Base-by-base conservation (phyloP, 2,329 filamentous ascomycete genomes). In the Verticillium nubilum region DNA sequence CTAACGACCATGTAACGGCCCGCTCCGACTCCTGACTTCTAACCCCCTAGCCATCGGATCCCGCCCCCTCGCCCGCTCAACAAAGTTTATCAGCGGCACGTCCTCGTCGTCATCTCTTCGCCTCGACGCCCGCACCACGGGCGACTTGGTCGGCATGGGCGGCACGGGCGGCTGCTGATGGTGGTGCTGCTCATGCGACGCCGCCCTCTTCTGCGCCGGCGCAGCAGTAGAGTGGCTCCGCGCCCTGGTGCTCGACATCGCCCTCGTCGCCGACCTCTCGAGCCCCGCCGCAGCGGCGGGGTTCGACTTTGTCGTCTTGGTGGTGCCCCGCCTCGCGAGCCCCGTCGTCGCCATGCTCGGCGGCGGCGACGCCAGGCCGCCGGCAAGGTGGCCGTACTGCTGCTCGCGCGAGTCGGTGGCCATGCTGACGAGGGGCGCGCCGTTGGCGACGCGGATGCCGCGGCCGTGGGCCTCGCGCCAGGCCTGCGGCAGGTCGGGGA, bases 401-500 rank as follows among this genome's bases (percentile, higher is more conserved):
- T 57, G 35, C 54, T 19, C 47, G 10, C 9, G 65, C 61, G 28
- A 66, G 68, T 9, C 73, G 66, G 57, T 75, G 12, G 78, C 79
- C 56, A 78, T 74, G 57, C 80, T 78, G 54, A 83, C 78, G 0
- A 83, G 72, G 10, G 77, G 78, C 12, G 75, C 72, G 19, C 76
- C 76, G 2, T 68, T 65, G 0, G 75, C 72, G 4, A 73, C 72
- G 13, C 72, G 74, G n/a, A 80, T 71, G 23, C 77, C 78, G 52
- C 73, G 74, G 4, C 84, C 85, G 61, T 80, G 80, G 17, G 80
- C 77, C 55, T 82, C 81, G 54, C 76, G 78, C 58, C 76, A 72
- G 67, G 81, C 80, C 70, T 87, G 79, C 19, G 87, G 87, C 6
- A 86, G 80, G 62, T 89, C 86, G 56, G 81, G 78, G 67, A 87